phyloP scores from a whole-genome alignment of 2,329 filamentous ascomycete genomes.

The Penicillium sclerotigenum region DNA sequence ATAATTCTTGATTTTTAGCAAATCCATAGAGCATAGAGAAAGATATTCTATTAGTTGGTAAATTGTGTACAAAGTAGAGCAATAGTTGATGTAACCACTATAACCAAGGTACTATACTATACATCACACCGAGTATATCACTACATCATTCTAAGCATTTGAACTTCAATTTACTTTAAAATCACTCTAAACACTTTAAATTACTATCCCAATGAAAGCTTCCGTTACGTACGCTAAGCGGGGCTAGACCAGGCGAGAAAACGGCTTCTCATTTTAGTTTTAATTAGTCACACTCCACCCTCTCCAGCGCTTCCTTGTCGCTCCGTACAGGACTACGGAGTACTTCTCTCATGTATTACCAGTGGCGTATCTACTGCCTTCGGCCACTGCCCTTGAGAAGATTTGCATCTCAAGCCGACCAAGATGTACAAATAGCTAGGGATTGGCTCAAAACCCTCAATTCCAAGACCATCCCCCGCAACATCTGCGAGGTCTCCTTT shows the following conservation, averaged over 20 bases:
- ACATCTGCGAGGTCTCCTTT: conserved; percentile 58
- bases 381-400: conserved; percentile 15
- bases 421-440: conserved; percentile 44
- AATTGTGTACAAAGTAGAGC: neutral
- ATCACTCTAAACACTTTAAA: neutral
- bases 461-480: conserved; percentile 53
- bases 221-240: conserved; percentile 1
- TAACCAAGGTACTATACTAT: too few relatives aligned
- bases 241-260: conserved; percentile 3
- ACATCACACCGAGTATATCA: neutral
- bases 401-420: conserved; percentile 28
- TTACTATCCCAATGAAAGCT: neutral
- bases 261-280: neutral
- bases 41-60: too few relatives aligned
- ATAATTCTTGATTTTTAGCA: too few relatives aligned
- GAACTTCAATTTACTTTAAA: neutral
- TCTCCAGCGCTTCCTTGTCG: neutral
- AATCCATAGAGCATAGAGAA: too few relatives aligned
- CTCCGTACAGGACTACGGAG: too few relatives aligned
- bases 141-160: neutral
- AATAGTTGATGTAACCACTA: neutral
- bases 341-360: neutral
- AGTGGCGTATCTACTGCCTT: conserved; percentile 8
- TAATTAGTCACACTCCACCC: conserved; percentile 14
- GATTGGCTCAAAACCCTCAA: conserved; percentile 56